phyloP scores from a whole-genome alignment of 1,284 basidiomycete species.

The Marasmius sp. region DNA sequence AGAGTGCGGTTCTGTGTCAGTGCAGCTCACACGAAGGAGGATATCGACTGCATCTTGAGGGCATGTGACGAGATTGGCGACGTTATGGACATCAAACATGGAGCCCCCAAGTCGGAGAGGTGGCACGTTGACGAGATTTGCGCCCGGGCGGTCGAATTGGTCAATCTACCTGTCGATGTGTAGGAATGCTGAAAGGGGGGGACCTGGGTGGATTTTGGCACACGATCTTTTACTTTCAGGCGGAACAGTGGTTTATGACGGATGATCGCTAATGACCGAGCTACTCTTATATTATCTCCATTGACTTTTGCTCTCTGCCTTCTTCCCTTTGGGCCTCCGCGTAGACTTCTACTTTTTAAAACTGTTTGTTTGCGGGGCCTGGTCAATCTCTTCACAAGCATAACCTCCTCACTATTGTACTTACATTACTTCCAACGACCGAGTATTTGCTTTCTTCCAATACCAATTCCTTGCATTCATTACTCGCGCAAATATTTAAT shows the following conservation, averaged over 20 bases:
- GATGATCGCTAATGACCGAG: no score
- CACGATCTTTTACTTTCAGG: not conserved
- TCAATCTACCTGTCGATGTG: conserved; percentile 29
- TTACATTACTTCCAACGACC: not conserved
- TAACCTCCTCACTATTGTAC: not conserved
- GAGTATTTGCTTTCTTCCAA: not conserved
- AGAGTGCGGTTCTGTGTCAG: conserved; percentile 95
- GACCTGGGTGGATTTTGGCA: not conserved
- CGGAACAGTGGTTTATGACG: no score
- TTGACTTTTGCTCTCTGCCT: no score
- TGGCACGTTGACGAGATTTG: conserved; percentile 86
- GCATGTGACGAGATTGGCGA: conserved; percentile 95
- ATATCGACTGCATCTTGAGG: conserved; percentile 84
- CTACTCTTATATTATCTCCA: no score
- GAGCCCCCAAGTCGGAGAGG: conserved; percentile 56
- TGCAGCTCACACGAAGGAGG: conserved; percentile 95
- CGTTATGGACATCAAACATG: conserved; percentile 84
- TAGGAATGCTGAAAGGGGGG: not conserved
- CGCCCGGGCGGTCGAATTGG: conserved; percentile 76
- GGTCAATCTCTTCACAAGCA: not conserved
- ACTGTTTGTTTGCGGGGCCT: no score
- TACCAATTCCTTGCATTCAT: no score
- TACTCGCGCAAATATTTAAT: no score
- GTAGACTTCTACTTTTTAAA: no score
- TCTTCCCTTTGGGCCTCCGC: no score